These are phyloP conservation scores for Nepenthes alata DNA, from an alignment of 179 eudicot species.

Conservation along the genomic window DNA sequence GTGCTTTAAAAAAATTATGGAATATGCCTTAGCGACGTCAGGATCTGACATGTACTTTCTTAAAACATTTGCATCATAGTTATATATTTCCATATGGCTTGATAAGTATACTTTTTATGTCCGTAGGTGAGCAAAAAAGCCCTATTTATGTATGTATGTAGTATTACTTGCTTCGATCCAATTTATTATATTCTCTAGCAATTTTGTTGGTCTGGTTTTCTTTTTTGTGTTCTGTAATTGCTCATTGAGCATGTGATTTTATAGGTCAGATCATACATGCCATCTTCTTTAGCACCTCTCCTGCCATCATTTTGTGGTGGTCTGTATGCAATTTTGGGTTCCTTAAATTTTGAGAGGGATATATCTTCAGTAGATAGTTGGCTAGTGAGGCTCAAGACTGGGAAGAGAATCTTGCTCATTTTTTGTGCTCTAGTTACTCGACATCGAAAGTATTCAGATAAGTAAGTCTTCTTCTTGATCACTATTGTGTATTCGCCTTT, in stretches of 20 bases:
- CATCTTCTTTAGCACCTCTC: slow-evolving; percentile 44
- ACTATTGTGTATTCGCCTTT: neutral
- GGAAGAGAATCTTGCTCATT: slow-evolving; percentile 59
- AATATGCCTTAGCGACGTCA: too few relatives aligned
- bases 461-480: slow-evolving; percentile 26
- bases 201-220: neutral
- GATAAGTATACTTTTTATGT: too few relatives aligned
- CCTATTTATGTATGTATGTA: too few relatives aligned
- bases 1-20: too few relatives aligned
- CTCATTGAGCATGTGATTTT: slow-evolving; percentile 19
- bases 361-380: slow-evolving; percentile 27
- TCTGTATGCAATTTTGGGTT: slow-evolving; percentile 34
- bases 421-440: slow-evolving; percentile 59
- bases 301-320: slow-evolving; percentile 46
- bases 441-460: slow-evolving; percentile 63
- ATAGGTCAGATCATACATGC: slow-evolving; percentile 79
- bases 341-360: slow-evolving; percentile 35
- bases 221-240: neutral
- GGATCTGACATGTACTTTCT: too few relatives aligned
- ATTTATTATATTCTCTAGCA: neutral
- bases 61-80: too few relatives aligned
- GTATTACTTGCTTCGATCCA: too few relatives aligned
- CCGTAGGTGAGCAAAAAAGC: too few relatives aligned
- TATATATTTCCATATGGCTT: too few relatives aligned
- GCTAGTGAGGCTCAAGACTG: slow-evolving; percentile 49